Evolutionary conservation across 2,329 filamentous ascomycete species (phyloP).

Genomic region (Fusarium sp.): DNA sequence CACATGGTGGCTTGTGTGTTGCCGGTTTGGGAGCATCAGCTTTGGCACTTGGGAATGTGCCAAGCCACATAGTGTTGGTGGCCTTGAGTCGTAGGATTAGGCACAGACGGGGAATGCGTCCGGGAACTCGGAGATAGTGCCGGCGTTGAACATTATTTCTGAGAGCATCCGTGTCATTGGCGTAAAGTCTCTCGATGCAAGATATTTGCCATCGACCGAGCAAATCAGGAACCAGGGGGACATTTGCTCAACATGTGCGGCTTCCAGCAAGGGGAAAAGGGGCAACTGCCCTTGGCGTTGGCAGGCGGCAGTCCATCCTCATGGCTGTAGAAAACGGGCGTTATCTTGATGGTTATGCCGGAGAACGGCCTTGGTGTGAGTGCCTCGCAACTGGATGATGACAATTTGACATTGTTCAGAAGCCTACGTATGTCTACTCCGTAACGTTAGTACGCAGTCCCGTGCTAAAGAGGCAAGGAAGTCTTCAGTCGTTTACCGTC

Average conservation of each 20-base stretch:
- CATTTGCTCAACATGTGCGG: neutral
- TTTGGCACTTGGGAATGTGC: slow-evolving; percentile 33
- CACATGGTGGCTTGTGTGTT: slow-evolving; percentile 24
- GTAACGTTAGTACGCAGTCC: neutral
- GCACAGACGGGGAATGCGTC: slow-evolving; percentile 5
- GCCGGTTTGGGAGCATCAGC: slow-evolving; percentile 9
- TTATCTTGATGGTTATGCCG: neutral
- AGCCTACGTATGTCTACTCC: neutral
- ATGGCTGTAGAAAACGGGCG: neutral
- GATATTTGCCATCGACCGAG: neutral
- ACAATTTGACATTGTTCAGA: neutral
- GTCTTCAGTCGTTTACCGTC: neutral
- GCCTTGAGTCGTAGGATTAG: neutral
- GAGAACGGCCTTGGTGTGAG: neutral
- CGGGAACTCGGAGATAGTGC: neutral
- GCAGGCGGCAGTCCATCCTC: neutral
- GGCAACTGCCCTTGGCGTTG: neutral
- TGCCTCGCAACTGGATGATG: neutral
- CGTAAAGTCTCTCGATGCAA: neutral
- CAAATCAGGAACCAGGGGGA: neutral
- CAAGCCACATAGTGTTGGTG: slow-evolving; percentile 19
- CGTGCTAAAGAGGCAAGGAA: no score
- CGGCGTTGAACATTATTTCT: neutral
- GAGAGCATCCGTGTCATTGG: neutral
- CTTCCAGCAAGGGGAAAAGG: neutral